Conservation (phyloP, 2,329 filamentous ascomycete genomes). For the Pestalotiopsis sp. region DNA sequence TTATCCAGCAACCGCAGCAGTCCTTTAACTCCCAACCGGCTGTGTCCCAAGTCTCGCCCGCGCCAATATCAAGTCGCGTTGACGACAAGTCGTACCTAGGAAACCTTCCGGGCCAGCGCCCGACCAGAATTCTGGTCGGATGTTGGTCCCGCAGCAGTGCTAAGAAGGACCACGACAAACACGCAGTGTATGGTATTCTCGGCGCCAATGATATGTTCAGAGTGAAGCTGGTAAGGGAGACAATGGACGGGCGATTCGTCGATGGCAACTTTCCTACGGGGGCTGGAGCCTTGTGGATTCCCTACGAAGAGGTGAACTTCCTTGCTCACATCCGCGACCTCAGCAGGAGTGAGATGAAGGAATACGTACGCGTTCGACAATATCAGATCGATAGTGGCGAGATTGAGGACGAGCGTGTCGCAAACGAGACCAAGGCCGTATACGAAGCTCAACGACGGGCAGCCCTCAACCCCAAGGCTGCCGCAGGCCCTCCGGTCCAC, state of each 20-base stretch:
- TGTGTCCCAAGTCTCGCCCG: neutral
- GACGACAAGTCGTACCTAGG: conserved; percentile 4
- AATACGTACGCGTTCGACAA: conserved; percentile 64
- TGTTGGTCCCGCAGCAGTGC: conserved; percentile 60
- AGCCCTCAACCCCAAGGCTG: conserved; percentile 30
- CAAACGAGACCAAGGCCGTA: conserved; percentile 56
- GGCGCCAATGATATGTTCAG: conserved; percentile 66
- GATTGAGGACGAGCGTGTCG: conserved; percentile 43
- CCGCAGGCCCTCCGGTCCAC: conserved; percentile 12
- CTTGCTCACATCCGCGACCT: conserved; percentile 56
- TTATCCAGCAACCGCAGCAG: neutral
- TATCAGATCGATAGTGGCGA: conserved; percentile 59
- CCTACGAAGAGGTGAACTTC: conserved; percentile 63
- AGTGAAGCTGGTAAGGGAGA: conserved; percentile 62
- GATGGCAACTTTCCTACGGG: conserved; percentile 63
- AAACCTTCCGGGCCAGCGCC: conserved; percentile 53
- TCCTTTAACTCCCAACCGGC: neutral
- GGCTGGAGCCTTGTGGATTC: conserved; percentile 63
- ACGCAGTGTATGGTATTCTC: conserved; percentile 64
- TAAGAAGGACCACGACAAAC: conserved; percentile 48
- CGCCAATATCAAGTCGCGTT: neutral
- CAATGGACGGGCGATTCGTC: conserved; percentile 59
- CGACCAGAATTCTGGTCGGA: conserved; percentile 60
- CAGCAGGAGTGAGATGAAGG: conserved; percentile 59
- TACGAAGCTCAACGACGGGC: conserved; percentile 50